Evolutionary conservation across 1,139 yeast species (phyloP).

Genomic region (Candida sp.): DNA sequence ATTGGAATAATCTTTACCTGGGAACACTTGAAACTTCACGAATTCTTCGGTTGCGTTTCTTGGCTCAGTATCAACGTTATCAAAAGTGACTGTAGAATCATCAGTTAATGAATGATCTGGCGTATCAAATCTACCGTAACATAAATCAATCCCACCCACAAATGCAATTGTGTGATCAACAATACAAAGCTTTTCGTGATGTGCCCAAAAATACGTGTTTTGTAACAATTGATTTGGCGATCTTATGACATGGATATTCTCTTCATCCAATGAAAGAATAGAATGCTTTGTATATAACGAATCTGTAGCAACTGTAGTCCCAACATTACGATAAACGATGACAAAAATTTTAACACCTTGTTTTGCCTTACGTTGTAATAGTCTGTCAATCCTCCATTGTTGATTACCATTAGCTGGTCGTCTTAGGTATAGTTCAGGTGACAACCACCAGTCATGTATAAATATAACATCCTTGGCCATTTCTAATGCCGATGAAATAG

Average conservation of each 20-base stretch:
- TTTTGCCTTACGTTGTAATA: constrained; percentile 85
- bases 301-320: constrained; percentile 89
- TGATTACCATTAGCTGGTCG: constrained; percentile 96
- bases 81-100: constrained; percentile 51
- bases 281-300: constrained; percentile 95
- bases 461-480: constrained; percentile 94
- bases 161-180: constrained; percentile 89
- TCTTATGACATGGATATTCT: constrained; percentile 84
- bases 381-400: constrained; percentile 87
- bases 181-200: constrained; percentile 90
- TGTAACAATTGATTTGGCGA: constrained; percentile 96
- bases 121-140: constrained; percentile 95
- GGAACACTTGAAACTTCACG: constrained; percentile 68
- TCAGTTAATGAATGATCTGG: constrained; percentile 92
- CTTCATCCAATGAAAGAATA: constrained; percentile 72
- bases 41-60: constrained; percentile 29
- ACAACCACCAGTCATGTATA: constrained; percentile 98
- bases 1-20: constrained; percentile 97
- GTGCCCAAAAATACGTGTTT: constrained; percentile 98
- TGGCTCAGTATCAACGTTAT: constrained; percentile 24
- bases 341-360: constrained; percentile 92
- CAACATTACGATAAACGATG: constrained; percentile 94
- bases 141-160: constrained; percentile 92
- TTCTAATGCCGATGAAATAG: constrained; percentile 85
- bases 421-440: constrained; percentile 89